Conservation (phyloP, 2,329 filamentous ascomycete species). For the Colletotrichum lini region DNA sequence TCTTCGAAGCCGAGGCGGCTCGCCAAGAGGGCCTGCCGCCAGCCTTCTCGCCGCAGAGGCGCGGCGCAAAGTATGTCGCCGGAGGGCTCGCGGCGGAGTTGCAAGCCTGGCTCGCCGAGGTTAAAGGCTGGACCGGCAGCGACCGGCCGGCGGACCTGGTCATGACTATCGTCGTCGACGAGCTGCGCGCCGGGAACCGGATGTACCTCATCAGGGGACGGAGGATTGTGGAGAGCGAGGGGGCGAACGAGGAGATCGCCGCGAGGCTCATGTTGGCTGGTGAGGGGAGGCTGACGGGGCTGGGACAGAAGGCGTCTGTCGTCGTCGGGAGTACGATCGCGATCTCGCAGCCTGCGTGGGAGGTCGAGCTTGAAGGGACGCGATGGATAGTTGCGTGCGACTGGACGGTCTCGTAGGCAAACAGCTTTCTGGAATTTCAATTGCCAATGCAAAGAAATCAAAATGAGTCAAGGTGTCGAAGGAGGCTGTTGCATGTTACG, state of each 20-base stretch:
- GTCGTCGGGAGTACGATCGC: conserved; percentile 50
- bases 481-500: no score
- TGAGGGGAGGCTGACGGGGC: conserved; percentile 54
- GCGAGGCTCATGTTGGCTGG: conserved; percentile 54
- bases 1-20: conserved; percentile 44
- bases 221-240: conserved; percentile 35
- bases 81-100: conserved; percentile 57
- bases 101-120: conserved; percentile 59
- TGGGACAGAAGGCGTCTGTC: conserved; percentile 50
- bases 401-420: conserved; percentile 46
- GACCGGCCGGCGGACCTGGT: conserved; percentile 38
- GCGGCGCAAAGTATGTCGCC: conserved; percentile 52
- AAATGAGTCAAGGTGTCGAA: no score
- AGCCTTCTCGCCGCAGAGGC: conserved; percentile 55
- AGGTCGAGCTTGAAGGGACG: conserved; percentile 51
- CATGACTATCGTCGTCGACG: conserved; percentile 49
- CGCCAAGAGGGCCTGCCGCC: conserved; percentile 45
- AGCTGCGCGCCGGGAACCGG: conserved; percentile 49
- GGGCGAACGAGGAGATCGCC: conserved; percentile 13
- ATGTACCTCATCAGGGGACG: conserved; percentile 53
- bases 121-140: conserved; percentile 52
- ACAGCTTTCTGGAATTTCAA: not conserved
- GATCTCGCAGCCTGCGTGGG: conserved; percentile 56
- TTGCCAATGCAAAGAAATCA: not conserved
- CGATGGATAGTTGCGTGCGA: conserved; percentile 57